A percentile compares a stretch with the other conserved stretches of the same genome.
phyloP scores from a whole-genome alignment of 768 basidiomycete genomes.

The Cytidiella melzeri region DNA sequence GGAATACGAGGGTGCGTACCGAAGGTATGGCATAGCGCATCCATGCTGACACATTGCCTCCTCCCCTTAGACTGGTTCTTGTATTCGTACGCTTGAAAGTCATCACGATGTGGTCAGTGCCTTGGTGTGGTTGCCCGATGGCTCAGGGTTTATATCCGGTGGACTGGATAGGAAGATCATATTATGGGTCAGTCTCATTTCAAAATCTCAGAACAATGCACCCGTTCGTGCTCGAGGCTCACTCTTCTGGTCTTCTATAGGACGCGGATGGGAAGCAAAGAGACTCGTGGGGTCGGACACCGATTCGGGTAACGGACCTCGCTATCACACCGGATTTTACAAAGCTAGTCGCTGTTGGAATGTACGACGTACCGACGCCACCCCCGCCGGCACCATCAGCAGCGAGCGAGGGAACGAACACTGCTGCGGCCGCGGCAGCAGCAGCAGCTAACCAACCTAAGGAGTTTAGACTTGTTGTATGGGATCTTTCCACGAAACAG shows the following conservation, averaged over 20 bases:
- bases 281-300: conserved; percentile 61
- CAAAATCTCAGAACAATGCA: not conserved
- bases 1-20: conserved; percentile 73
- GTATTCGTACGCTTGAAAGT: conserved; percentile 55
- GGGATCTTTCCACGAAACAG: conserved; percentile 64
- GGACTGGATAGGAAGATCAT: conserved; percentile 80
- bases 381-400: conserved; percentile 10
- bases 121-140: conserved; percentile 84
- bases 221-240: conserved; percentile 3
- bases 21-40: not conserved
- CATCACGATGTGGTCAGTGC: conserved; percentile 84
- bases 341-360: conserved; percentile 80
- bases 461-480: conserved; percentile 69
- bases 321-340: conserved; percentile 80
- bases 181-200: conserved; percentile 60
- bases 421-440: conserved; percentile 17
- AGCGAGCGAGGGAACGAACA: conserved; percentile 15
- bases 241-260: conserved; percentile 34
- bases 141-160: conserved; percentile 84
- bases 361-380: conserved; percentile 36
- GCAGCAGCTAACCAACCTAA: conserved; percentile 30
- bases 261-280: conserved; percentile 66
- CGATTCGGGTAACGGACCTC: conserved; percentile 83
- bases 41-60: conserved; percentile 3
- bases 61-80: conserved; percentile 61